phyloP scores from a whole-genome alignment of 1,139 yeast genomes.

The Lodderomyces theae region DNA sequence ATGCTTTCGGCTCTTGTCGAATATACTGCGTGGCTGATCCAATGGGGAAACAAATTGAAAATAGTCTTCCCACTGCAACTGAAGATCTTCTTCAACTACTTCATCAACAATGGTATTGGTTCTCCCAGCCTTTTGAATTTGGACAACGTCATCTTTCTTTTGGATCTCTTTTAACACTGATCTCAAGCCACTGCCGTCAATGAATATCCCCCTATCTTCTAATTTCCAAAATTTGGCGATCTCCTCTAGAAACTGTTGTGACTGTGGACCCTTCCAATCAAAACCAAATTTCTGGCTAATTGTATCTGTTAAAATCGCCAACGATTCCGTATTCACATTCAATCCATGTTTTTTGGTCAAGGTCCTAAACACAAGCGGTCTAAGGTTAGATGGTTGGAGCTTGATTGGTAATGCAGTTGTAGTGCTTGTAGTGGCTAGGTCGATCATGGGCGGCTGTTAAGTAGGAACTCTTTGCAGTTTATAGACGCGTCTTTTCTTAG shows the following conservation, averaged over 20 bases:
- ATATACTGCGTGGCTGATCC: conserved; percentile 63
- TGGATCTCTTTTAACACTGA: conserved; percentile 54
- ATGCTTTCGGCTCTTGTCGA: conserved; percentile 65
- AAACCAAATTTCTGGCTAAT: conserved; percentile 77
- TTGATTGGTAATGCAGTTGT: conserved; percentile 56
- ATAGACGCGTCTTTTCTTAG: not conserved
- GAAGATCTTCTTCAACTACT: conserved; percentile 16
- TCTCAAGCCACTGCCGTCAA: conserved; percentile 70
- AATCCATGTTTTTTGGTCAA: conserved; percentile 90
- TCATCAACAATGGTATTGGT: conserved; percentile 33
- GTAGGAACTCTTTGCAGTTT: not conserved
- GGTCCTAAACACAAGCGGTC: conserved; percentile 89
- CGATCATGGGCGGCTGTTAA: not conserved
- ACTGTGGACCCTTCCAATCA: conserved; percentile 75
- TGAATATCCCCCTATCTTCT: conserved; percentile 81
- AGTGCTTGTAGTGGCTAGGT: not conserved
- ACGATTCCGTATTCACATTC: conserved; percentile 83
- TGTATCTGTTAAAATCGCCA: conserved; percentile 65
- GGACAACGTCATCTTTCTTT: conserved; percentile 14
- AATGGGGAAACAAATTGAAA: conserved; percentile 64
- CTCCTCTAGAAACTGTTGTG: conserved; percentile 71
- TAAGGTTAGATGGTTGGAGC: conserved; percentile 73
- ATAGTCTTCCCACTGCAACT: conserved; percentile 67
- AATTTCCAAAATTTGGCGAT: conserved; percentile 83
- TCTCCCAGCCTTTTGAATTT: conserved; percentile 22